Evolutionary conservation across 2,329 filamentous ascomycete genomes (phyloP).

Genomic region (Whalleya microplaca): DNA sequence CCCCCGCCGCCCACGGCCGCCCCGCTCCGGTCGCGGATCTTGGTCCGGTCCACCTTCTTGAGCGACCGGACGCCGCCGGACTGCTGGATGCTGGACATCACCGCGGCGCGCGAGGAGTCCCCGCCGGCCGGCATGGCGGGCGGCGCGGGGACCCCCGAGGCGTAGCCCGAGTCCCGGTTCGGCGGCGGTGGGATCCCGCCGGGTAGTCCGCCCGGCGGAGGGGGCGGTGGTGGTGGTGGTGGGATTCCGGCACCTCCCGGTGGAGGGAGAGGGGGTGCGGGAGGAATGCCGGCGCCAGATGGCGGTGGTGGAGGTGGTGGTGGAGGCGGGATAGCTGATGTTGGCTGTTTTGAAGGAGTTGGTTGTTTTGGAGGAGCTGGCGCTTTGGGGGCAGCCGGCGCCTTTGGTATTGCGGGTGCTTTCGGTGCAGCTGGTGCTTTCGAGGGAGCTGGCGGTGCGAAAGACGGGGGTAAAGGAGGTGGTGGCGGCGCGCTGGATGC

Average conservation of each 20-base stretch:
- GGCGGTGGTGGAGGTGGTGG: slow-evolving; percentile 22
- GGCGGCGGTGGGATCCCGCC: slow-evolving; percentile 41
- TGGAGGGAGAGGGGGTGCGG: slow-evolving; percentile 24
- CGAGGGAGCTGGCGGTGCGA: slow-evolving; percentile 33
- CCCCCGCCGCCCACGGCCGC: slow-evolving; percentile 62
- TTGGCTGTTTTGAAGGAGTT: not conserved
- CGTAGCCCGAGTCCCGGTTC: slow-evolving; percentile 62
- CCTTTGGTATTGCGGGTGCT: slow-evolving; percentile 13
- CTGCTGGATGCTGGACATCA: slow-evolving; percentile 74
- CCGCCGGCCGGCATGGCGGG: slow-evolving; percentile 50
- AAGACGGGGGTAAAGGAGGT: slow-evolving; percentile 31
- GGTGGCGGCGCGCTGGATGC: slow-evolving; percentile 23
- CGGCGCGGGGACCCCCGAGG: slow-evolving; percentile 55
- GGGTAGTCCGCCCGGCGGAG: slow-evolving; percentile 37
- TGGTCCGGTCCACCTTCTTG: slow-evolving; percentile 72
- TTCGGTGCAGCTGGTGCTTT: slow-evolving; percentile 10
- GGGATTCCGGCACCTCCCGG: slow-evolving; percentile 16
- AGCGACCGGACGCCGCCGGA: slow-evolving; percentile 68
- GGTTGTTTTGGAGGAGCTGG: slow-evolving; percentile 19
- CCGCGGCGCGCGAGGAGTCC: no score
- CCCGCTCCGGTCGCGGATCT: slow-evolving; percentile 73
- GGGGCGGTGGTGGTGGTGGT: slow-evolving; percentile 39
- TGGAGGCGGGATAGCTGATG: slow-evolving; percentile 4
- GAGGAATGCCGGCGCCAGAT: slow-evolving; percentile 15
- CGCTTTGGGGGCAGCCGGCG: slow-evolving; percentile 38